Conservation (phyloP, 495 filamentous ascomycete genomes). For the Penicillium longicatenatum region DNA sequence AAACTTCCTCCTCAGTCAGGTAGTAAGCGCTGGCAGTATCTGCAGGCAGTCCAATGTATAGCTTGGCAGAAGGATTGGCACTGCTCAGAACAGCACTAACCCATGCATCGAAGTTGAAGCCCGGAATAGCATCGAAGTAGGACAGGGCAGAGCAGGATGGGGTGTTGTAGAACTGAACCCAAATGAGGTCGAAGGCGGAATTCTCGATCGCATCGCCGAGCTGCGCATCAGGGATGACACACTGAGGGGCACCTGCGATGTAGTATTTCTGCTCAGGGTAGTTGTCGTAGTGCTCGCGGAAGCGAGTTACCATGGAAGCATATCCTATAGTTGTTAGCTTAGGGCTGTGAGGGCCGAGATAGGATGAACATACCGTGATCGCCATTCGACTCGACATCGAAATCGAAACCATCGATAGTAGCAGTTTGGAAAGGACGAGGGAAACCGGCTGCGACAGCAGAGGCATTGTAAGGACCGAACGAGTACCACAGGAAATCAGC, state of each 20-base stretch:
- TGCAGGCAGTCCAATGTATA: slow-evolving; percentile 66
- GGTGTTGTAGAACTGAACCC: slow-evolving; percentile 71
- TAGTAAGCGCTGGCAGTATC: slow-evolving; percentile 45
- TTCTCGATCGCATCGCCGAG: slow-evolving; percentile 52
- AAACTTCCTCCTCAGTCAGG: slow-evolving; percentile 49
- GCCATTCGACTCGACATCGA: slow-evolving; percentile 61
- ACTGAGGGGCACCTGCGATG: slow-evolving; percentile 68
- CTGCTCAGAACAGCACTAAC: slow-evolving; percentile 59
- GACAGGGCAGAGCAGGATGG: slow-evolving; percentile 55
- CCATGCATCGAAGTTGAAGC: slow-evolving; percentile 68
- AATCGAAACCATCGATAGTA: slow-evolving; percentile 71
- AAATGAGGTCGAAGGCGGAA: slow-evolving; percentile 62
- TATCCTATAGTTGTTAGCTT: slow-evolving; percentile 35
- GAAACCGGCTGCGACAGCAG: slow-evolving; percentile 8
- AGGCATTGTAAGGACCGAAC: slow-evolving; percentile 52
- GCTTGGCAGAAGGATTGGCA: slow-evolving; percentile 61
- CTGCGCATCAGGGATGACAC: slow-evolving; percentile 59
- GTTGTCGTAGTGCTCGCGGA: slow-evolving; percentile 53
- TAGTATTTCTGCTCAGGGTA: slow-evolving; percentile 53
- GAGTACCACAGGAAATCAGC: slow-evolving; percentile 64
- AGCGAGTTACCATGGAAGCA: slow-evolving; percentile 48
- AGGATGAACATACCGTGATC: slow-evolving; percentile 42
- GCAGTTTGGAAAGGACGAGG: slow-evolving; percentile 64
- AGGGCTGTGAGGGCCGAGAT: slow-evolving; percentile 2
- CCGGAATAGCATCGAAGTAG: slow-evolving; percentile 41